These are phyloP conservation scores for Saccharomycopsis sp. DNA, from an alignment of 805 yeast genomes.

Conservation along the genomic window DNA sequence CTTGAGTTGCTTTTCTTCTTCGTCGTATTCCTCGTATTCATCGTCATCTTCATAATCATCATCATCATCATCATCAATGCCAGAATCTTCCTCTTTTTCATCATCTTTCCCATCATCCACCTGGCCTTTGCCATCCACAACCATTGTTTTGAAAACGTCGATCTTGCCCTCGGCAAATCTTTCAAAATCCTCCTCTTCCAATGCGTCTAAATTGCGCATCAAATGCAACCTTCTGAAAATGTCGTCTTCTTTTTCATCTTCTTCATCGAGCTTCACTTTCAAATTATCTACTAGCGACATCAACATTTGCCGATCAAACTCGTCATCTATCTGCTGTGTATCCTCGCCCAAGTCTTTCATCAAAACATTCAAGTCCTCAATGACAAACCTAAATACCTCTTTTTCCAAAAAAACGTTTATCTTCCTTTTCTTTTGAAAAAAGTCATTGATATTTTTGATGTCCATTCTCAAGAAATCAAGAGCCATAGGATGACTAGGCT, in stretches of 20 bases:
- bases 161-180: constrained; percentile 74
- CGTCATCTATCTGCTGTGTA: constrained; percentile 29
- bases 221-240: constrained; percentile 75
- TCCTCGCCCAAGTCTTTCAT: constrained; percentile 26
- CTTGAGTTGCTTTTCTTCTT: constrained; percentile 35
- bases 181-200: constrained; percentile 84
- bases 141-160: constrained; percentile 61
- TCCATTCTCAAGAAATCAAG: constrained; percentile 95
- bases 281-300: constrained; percentile 37
- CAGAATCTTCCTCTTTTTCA: constrained; percentile 28
- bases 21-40: constrained; percentile 34
- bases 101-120: constrained; percentile 26
- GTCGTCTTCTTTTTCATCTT: constrained; percentile 67
- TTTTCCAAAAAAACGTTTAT: constrained; percentile 78
- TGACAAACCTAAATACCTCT: constrained; percentile 68
- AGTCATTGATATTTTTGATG: constrained; percentile 88
- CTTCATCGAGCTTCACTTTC: constrained; percentile 46
- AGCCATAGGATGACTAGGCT: constrained; percentile 96
- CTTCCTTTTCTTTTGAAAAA: constrained; percentile 60
- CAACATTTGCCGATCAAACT: constrained; percentile 34
- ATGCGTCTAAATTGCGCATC: constrained; percentile 69
- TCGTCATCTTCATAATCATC: constrained; percentile 28
- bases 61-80: constrained; percentile 28
- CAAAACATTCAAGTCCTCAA: constrained; percentile 36
- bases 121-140: constrained; percentile 32